phyloP scores from a whole-genome alignment of 495 filamentous ascomycete species.

The Penicillium robsamsonii region DNA sequence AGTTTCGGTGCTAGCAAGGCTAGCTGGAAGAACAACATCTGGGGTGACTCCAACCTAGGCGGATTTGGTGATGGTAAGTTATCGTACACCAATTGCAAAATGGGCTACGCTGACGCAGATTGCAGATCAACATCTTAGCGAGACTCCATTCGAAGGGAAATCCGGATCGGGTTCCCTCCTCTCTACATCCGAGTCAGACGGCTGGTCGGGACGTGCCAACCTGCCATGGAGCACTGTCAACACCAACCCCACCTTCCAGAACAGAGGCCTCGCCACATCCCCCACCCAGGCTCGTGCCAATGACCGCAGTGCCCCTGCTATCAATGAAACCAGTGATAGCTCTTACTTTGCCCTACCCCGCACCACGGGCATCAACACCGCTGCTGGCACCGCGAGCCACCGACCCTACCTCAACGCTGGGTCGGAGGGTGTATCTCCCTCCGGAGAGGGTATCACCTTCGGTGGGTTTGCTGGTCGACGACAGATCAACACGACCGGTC shows the following conservation, averaged over 20 bases:
- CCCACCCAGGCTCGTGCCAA: slow-evolving; percentile 47
- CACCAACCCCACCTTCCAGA: slow-evolving; percentile 46
- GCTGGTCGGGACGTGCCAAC: slow-evolving; percentile 47
- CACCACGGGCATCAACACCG: slow-evolving; percentile 28
- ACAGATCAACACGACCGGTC: slow-evolving; percentile 33
- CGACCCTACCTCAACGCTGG: slow-evolving; percentile 35
- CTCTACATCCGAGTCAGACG: slow-evolving; percentile 62
- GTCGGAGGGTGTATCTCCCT: slow-evolving; percentile 37
- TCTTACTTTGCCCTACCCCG: slow-evolving; percentile 45
- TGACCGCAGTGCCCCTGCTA: slow-evolving; percentile 38
- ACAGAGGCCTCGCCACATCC: slow-evolving; percentile 44
- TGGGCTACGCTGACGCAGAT: slow-evolving; percentile 8
- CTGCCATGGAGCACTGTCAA: slow-evolving; percentile 57
- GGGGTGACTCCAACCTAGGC: slow-evolving; percentile 54
- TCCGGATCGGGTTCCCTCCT: slow-evolving; percentile 66
- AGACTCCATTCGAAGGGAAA: slow-evolving; percentile 46
- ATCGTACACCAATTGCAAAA: not conserved
- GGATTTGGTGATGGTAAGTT: slow-evolving; percentile 46
- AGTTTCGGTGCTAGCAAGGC: slow-evolving; percentile 46
- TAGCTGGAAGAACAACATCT: slow-evolving; percentile 60
- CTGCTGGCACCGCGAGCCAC: slow-evolving; percentile 26
- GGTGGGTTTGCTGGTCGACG: slow-evolving; percentile 29
- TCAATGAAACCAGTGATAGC: slow-evolving; percentile 41
- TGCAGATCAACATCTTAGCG: slow-evolving; percentile 33
- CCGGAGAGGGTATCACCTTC: slow-evolving; percentile 36